A percentile compares a stretch with the other conserved stretches of the same genome.
These are phyloP conservation scores for Chytridium lagenaria DNA, from an alignment of 371 early-diverging fungal species.

Conservation along the genomic window DNA sequence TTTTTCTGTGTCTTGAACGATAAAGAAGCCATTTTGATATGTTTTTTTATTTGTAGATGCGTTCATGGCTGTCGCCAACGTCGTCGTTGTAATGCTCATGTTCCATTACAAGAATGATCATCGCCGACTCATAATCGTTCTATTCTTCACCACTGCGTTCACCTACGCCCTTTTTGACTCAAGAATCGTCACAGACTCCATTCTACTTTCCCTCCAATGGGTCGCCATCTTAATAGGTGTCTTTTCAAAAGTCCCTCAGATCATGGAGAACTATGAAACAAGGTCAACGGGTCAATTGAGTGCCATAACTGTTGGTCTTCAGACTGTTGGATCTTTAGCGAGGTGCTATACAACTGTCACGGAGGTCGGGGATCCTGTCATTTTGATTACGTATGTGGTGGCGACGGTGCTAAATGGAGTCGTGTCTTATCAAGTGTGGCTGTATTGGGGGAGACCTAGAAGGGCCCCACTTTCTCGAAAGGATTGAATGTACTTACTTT, in stretches of 20 bases:
- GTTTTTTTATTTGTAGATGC: conserved; percentile 28
- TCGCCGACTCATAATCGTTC: conserved; percentile 49
- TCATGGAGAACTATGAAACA: conserved; percentile 74
- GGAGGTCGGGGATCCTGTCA: conserved; percentile 78
- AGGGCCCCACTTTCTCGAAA: conserved; percentile 6
- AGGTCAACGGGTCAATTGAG: conserved; percentile 89
- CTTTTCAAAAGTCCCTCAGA: conserved; percentile 91
- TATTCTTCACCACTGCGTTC: conserved; percentile 41
- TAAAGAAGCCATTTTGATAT: neutral
- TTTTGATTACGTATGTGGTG: conserved; percentile 71
- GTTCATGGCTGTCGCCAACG: conserved; percentile 78
- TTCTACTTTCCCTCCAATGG: conserved; percentile 73
- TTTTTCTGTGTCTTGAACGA: neutral
- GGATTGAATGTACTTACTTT: neutral
- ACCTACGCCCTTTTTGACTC: conserved; percentile 59
- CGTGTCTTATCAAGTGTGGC: conserved; percentile 77
- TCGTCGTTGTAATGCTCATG: conserved; percentile 76
- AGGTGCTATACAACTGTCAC: conserved; percentile 90
- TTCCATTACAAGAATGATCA: conserved; percentile 62
- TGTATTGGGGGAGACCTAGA: conserved; percentile 53
- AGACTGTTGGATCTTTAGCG: conserved; percentile 83
- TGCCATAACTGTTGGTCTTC: conserved; percentile 85
- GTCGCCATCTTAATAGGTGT: conserved; percentile 82
- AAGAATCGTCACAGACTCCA: conserved; percentile 54
- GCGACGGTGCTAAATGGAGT: conserved; percentile 81